Evolutionary conservation across 176 grass and related monocot species (phyloP).

Genomic region (Aegilops umbellulata): DNA sequence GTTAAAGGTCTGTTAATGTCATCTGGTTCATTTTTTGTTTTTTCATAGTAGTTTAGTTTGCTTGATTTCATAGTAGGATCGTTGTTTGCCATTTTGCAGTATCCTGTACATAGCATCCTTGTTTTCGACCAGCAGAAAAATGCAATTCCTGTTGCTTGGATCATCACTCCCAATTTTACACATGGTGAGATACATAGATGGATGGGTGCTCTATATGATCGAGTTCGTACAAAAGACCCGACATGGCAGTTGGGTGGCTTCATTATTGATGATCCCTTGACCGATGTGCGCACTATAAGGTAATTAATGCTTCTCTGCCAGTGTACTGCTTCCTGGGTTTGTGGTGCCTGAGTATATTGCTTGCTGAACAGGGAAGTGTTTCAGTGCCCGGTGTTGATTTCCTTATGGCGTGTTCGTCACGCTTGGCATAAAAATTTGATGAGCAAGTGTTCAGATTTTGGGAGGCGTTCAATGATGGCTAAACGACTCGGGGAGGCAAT

Average conservation of each 20-base stretch:
- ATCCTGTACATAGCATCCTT: conserved; percentile 90
- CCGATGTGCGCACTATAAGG: conserved; percentile 76
- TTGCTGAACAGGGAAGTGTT: conserved; percentile 69
- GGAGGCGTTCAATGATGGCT: conserved; percentile 45
- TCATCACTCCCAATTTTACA: conserved; percentile 72
- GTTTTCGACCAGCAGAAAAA: conserved; percentile 84
- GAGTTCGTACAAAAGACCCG: conserved; percentile 80
- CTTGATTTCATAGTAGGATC: conserved; percentile 32
- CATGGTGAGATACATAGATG: conserved; percentile 75
- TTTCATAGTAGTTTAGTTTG: conserved; percentile 20
- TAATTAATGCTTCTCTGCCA: conserved; percentile 25
- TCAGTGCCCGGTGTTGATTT: conserved; percentile 76
- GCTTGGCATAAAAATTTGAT: conserved; percentile 79
- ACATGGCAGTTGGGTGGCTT: conserved; percentile 96
- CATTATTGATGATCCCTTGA: conserved; percentile 84
- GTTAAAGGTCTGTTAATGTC: conserved; percentile 63
- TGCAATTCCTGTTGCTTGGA: conserved; percentile 86
- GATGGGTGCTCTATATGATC: conserved; percentile 86
- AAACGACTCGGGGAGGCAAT: conserved; percentile 61
- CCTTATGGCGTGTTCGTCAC: conserved; percentile 71
- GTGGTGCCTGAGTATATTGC: conserved; percentile 33
- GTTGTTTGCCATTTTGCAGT: conserved; percentile 62
- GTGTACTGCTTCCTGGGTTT: conserved; percentile 4
- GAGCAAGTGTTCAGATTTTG: conserved; percentile 61
- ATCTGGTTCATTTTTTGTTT: not conserved